phyloP scores from a whole-genome alignment of 768 basidiomycete genomes.

The Gloeopeniophorella convolvens region DNA sequence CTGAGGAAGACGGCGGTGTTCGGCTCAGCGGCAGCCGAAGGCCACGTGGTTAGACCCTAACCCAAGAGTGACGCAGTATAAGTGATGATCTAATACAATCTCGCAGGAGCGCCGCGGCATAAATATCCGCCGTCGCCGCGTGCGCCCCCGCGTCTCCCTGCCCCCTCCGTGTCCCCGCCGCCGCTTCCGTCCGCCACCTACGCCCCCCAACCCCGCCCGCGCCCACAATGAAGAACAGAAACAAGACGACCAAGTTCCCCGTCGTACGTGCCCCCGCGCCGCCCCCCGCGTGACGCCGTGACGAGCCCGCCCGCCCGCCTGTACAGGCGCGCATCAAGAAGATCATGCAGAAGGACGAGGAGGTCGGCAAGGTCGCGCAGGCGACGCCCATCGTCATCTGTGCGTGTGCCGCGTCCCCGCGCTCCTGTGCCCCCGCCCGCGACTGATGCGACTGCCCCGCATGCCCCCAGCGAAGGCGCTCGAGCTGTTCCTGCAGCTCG shows the following conservation, averaged over 20 bases:
- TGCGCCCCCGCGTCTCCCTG: background rate
- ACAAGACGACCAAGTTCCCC: slow-evolving; percentile 87
- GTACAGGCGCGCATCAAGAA: slow-evolving; percentile 92
- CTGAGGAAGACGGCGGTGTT: too few species aligned
- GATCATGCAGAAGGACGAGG: slow-evolving; percentile 99
- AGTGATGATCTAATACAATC: background rate
- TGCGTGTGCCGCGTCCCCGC: slow-evolving; percentile 36
- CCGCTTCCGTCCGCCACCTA: too few species aligned
- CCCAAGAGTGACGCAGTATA: background rate
- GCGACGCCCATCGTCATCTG: slow-evolving; percentile 96
- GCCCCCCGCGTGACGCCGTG: too few species aligned
- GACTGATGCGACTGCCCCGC: background rate
- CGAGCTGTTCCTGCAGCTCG: slow-evolving; percentile 81
- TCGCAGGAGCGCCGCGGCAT: background rate
- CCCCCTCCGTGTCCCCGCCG: background rate
- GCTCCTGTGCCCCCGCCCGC: background rate
- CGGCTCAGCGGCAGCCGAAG: too few species aligned
- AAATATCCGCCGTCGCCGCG: background rate
- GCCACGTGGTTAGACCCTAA: slow-evolving; percentile 8
- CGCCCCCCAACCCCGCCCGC: background rate
- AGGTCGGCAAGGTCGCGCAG: slow-evolving; percentile 96
- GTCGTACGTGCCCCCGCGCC: slow-evolving; percentile 49
- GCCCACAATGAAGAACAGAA: slow-evolving; percentile 95
- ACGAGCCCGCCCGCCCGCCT: too few species aligned
- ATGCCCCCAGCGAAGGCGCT: slow-evolving; percentile 74